phyloP scores from a whole-genome alignment of 2,329 filamentous ascomycete species.

The Talaromyces albobiverticillius region DNA sequence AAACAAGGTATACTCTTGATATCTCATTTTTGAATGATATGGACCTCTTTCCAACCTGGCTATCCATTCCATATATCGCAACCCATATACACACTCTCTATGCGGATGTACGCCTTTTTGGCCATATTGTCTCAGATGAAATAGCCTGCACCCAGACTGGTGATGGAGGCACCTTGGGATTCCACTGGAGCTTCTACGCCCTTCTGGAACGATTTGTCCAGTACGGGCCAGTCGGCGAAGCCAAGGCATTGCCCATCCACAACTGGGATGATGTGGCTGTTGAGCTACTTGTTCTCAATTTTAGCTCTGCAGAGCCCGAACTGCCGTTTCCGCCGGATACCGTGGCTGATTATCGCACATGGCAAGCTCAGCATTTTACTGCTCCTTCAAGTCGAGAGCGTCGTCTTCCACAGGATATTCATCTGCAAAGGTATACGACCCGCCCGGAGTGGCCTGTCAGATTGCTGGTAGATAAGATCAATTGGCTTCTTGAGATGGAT shows the following conservation, averaged over 20 bases:
- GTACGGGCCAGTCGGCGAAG: neutral
- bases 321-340: neutral
- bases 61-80: constrained; percentile 4
- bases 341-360: neutral
- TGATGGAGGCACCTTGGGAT: neutral
- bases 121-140: neutral
- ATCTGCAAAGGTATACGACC: neutral
- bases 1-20: constrained; percentile 2
- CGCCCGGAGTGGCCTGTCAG: neutral
- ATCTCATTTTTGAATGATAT: neutral
- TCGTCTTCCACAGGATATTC: no score
- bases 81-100: neutral
- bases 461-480: neutral
- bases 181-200: constrained; percentile 2
- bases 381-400: neutral
- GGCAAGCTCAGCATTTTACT: neutral
- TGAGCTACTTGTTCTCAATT: neutral
- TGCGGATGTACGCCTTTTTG: neutral
- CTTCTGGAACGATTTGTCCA: neutral
- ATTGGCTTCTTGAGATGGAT: neutral
- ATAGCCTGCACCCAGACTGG: neutral
- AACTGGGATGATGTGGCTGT: neutral
- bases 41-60: constrained; percentile 2
- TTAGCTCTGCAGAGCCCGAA: neutral
- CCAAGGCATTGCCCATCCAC: neutral